These are phyloP conservation scores for Arabidopsis hybrid DNA, from an alignment of 441 rosid genomes.

Conservation along the genomic window DNA sequence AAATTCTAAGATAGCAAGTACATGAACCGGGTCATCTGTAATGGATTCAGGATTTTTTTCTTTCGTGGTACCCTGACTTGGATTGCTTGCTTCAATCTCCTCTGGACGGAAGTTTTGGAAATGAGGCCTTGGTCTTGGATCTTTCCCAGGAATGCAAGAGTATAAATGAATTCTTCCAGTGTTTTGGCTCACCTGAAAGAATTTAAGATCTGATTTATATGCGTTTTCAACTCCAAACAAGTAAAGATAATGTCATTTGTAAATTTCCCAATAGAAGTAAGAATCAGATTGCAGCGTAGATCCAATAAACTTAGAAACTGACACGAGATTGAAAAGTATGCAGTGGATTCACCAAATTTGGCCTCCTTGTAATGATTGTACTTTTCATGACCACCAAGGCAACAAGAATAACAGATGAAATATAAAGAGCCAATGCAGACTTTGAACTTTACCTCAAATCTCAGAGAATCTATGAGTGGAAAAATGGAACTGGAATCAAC, in stretches of 20 bases:
- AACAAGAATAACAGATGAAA: conserved; percentile 15
- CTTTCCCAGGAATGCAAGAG: conserved; percentile 73
- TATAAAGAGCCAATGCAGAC: conserved; percentile 27
- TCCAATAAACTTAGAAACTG: conserved; percentile 22
- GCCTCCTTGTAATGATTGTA: conserved; percentile 10
- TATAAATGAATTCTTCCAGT: conserved; percentile 94
- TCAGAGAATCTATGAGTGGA: conserved; percentile 55
- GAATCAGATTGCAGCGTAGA: conserved; percentile 19
- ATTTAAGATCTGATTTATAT: conserved; percentile 2
- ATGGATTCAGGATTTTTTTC: conserved; percentile 46
- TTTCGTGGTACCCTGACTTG: conserved; percentile 38
- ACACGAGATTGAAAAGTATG: conserved; percentile 1
- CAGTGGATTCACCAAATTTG: conserved; percentile 27
- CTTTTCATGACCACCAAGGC: conserved; percentile 15
- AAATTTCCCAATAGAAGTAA: conserved; percentile 18
- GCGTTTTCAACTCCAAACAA: conserved; percentile 20
- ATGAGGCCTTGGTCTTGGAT: conserved; percentile 82
- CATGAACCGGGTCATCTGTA: conserved; percentile 49
- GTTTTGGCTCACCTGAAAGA: conserved; percentile 81
- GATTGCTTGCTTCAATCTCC: conserved; percentile 64
- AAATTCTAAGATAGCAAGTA: conserved; percentile 65
- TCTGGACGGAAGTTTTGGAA: conserved; percentile 84
- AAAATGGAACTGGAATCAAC: conserved; percentile 49
- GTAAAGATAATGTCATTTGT: neutral
- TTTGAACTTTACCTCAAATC: conserved; percentile 78